phyloP scores from a whole-genome alignment of 176 grass and related monocot species.

The Paspalum vaginatum region DNA sequence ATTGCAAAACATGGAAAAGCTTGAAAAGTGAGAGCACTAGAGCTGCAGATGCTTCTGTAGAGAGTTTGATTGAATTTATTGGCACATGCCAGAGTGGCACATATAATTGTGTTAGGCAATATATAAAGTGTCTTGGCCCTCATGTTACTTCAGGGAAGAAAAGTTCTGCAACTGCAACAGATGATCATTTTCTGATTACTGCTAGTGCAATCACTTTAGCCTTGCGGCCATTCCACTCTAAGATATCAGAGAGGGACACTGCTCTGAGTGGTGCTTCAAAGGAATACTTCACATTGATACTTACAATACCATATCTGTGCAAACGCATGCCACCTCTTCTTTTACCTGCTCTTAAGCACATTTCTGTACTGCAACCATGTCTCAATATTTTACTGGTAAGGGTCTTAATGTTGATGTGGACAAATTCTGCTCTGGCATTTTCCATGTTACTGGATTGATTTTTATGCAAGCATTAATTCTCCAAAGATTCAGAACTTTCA shows the following conservation, averaged over 20 bases:
- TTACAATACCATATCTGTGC: conserved; percentile 86
- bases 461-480: conserved; percentile 16
- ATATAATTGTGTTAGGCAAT: conserved; percentile 80
- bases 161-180: conserved; percentile 44
- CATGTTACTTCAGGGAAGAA: conserved; percentile 47
- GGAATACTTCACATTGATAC: conserved; percentile 66
- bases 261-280: conserved; percentile 57
- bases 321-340: conserved; percentile 66
- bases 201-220: conserved; percentile 82
- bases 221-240: conserved; percentile 85
- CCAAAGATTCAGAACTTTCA: conserved; percentile 17
- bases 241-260: conserved; percentile 40
- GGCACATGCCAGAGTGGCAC: conserved; percentile 51
- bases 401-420: conserved; percentile 39
- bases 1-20: conserved; percentile 80
- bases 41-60: conserved; percentile 58
- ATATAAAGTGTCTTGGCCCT: conserved; percentile 55
- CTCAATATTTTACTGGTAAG: conserved; percentile 85
- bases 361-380: conserved; percentile 66
- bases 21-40: conserved; percentile 51
- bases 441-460: conserved; percentile 32
- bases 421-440: background rate
- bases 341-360: conserved; percentile 79
- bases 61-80: conserved; percentile 77
- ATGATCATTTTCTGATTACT: conserved; percentile 76